Evolutionary conservation across 2,329 filamentous ascomycete genomes (phyloP).

Genomic region (Coniella vitis): DNA sequence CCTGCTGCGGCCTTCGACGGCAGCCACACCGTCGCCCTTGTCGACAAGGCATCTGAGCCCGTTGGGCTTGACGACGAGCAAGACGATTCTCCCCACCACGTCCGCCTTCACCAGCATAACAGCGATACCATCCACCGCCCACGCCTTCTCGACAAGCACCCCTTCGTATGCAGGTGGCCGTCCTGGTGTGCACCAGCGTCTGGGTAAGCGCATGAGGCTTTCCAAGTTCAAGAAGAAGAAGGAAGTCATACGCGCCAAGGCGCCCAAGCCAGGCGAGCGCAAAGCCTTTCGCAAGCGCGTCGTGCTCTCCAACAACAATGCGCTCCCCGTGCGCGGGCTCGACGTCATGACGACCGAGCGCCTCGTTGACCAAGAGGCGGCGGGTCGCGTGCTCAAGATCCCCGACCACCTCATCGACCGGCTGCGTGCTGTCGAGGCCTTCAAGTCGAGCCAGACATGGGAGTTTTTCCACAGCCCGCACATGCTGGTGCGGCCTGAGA

Average conservation of each 20-base stretch:
- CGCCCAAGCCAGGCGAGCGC: slow-evolving; percentile 69
- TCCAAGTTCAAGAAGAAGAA: slow-evolving; percentile 40
- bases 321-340: slow-evolving; percentile 67
- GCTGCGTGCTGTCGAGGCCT: slow-evolving; percentile 77
- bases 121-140: slow-evolving; percentile 38
- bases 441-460: slow-evolving; percentile 88
- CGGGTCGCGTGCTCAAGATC: slow-evolving; percentile 63
- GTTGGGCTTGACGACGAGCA: slow-evolving; percentile 16
- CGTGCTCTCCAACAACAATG: slow-evolving; percentile 90
- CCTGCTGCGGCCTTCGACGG: slow-evolving; percentile 40
- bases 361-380: slow-evolving; percentile 46
- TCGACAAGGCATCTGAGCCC: slow-evolving; percentile 22
- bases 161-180: slow-evolving; percentile 17
- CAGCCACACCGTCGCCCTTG: slow-evolving; percentile 19
- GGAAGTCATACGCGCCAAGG: slow-evolving; percentile 38
- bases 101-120: slow-evolving; percentile 23
- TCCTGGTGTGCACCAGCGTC: slow-evolving; percentile 23
- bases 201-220: slow-evolving; percentile 36
- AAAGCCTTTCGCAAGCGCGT: slow-evolving; percentile 84
- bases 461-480: slow-evolving; percentile 76
- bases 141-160: slow-evolving; percentile 34
- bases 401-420: slow-evolving; percentile 67
- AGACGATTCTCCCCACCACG: slow-evolving; percentile 27
- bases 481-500: slow-evolving; percentile 70
- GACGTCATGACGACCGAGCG: slow-evolving; percentile 43